These are phyloP conservation scores for Davidsoniella neocaledoniae DNA, from an alignment of 2,329 filamentous ascomycete genomes.

Conservation along the genomic window DNA sequence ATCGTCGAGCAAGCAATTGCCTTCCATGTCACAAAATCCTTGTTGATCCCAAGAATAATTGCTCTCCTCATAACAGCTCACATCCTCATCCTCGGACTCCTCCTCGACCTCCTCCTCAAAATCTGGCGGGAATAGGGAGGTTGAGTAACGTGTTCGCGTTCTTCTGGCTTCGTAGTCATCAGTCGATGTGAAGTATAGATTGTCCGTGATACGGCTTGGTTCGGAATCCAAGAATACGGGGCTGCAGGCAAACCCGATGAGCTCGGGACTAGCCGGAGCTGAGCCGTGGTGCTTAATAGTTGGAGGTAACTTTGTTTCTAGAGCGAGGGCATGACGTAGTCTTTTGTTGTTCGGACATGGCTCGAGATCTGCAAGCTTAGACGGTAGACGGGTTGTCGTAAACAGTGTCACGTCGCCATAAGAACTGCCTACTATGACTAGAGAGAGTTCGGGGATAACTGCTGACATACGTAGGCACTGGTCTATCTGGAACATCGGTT, in stretches of 20 bases:
- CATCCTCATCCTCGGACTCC: not conserved
- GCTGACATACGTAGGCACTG: not conserved
- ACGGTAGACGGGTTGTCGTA: constrained; percentile 25
- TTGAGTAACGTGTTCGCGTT: too few species aligned
- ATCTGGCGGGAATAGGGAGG: not conserved
- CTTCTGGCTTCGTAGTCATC: too few species aligned
- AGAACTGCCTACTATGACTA: constrained; percentile 51
- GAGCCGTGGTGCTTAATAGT: not conserved
- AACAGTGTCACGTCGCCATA: constrained; percentile 48
- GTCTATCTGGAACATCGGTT: too few species aligned
- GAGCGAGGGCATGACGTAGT: constrained; percentile 27
- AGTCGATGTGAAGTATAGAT: too few species aligned
- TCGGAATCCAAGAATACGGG: not conserved
- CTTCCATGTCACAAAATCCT: too few species aligned
- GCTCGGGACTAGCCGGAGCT: too few species aligned
- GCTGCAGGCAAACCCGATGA: too few species aligned
- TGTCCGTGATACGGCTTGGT: not conserved
- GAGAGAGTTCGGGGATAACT: constrained; percentile 51
- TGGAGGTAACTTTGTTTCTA: constrained; percentile 34
- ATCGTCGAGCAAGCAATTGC: too few species aligned
- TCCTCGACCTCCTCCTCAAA: not conserved
- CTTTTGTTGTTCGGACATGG: too few species aligned
- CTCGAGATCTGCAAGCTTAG: too few species aligned
- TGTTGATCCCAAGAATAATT: too few species aligned
- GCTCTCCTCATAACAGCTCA: too few species aligned